phyloP scores from a whole-genome alignment of 83 land plant genomes.

The Larix sibirica region DNA sequence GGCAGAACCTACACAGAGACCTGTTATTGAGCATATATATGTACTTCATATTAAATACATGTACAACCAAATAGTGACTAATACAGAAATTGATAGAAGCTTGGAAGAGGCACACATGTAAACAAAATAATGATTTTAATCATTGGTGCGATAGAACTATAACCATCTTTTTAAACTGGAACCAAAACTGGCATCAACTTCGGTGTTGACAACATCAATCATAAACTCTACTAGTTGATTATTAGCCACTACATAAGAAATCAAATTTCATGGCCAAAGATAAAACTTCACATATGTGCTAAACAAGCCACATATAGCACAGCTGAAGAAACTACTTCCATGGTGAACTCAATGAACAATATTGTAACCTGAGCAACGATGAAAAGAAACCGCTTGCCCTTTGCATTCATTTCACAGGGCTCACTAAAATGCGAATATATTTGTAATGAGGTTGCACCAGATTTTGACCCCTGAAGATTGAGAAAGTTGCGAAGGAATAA shows the following conservation, averaged over 20 bases:
- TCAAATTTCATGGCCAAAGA: neutral
- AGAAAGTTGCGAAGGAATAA: neutral
- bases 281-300: neutral
- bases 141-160: neutral
- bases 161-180: neutral
- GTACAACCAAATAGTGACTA: neutral
- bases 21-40: neutral
- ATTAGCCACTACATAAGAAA: neutral
- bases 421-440: neutral
- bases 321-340: neutral
- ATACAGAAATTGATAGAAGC: neutral
- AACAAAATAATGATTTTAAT: neutral
- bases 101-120: neutral
- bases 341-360: neutral
- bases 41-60: neutral
- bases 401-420: constrained; percentile 4
- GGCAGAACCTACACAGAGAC: neutral
- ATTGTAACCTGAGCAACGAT: neutral
- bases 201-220: neutral
- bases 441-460: neutral
- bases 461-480: neutral
- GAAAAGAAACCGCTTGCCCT: neutral
- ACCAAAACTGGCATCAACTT: constrained; percentile 5
- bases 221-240: neutral
- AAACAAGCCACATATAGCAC: neutral